Conservation (phyloP, 75 land plant genomes). For the Selaginella moellendorffii region DNA sequence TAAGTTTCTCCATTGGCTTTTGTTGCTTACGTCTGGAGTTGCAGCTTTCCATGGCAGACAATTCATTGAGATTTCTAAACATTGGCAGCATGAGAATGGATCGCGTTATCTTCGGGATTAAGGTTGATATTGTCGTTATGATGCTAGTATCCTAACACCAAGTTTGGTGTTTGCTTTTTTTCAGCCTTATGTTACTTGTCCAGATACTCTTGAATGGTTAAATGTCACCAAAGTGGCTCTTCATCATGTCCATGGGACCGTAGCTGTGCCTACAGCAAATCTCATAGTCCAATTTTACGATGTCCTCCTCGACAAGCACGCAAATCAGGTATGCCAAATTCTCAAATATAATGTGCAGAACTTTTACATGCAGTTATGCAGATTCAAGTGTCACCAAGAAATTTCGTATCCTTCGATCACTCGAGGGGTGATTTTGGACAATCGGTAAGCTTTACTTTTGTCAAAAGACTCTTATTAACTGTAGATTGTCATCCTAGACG, state of each 20-base stretch:
- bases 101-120: slow-evolving; percentile 60
- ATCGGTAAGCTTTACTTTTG: background rate
- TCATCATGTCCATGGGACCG: slow-evolving; percentile 34
- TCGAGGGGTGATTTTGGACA: slow-evolving; percentile 16
- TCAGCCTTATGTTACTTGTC: slow-evolving; percentile 38
- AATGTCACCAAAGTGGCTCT: slow-evolving; percentile 19
- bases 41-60: slow-evolving; percentile 80
- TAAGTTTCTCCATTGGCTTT: no score
- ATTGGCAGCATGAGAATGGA: slow-evolving; percentile 54
- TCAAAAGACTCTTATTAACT: no score
- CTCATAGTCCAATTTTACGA: slow-evolving; percentile 74
- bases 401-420: slow-evolving; percentile 50
- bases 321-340: slow-evolving; percentile 4
- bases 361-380: background rate
- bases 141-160: background rate
- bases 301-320: slow-evolving; percentile 40
- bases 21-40: background rate
- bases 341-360: background rate
- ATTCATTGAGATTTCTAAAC: slow-evolving; percentile 55
- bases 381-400: slow-evolving; percentile 73
- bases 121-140: slow-evolving; percentile 51
- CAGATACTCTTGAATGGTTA: slow-evolving; percentile 16
- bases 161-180: slow-evolving; percentile 4
- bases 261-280: slow-evolving; percentile 50
- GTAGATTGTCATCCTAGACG: no score